These are phyloP conservation scores for Scleromitrula shiraiana DNA, from an alignment of 2,329 filamentous ascomycete genomes.

Conservation along the genomic window DNA sequence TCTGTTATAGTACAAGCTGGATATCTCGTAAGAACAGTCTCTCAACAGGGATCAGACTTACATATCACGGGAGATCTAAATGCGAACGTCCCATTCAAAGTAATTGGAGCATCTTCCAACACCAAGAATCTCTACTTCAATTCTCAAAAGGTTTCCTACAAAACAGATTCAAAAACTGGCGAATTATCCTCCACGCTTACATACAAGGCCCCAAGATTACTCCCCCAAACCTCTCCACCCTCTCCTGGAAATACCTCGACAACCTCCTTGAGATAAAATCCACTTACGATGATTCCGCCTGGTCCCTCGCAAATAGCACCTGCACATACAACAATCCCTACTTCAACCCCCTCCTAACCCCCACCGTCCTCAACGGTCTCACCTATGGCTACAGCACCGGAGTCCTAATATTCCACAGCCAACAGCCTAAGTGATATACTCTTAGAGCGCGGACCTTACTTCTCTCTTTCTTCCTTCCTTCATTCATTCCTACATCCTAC, in stretches of 20 bases:
- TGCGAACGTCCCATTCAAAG: conserved; percentile 55
- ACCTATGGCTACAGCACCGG: conserved; percentile 72
- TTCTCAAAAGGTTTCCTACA: conserved; percentile 35
- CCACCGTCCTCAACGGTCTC: conserved; percentile 56
- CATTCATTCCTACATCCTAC: too few species aligned
- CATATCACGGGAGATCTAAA: conserved; percentile 66
- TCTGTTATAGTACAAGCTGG: conserved; percentile 54
- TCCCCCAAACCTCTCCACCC: conserved; percentile 48
- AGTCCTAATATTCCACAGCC: conserved; percentile 58
- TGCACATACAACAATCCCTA: conserved; percentile 49
- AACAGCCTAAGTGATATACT: too few species aligned
- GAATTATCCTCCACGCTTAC: conserved; percentile 43
- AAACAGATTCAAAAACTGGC: conserved; percentile 36
- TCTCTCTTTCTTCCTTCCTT: too few species aligned
- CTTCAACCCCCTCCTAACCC: conserved; percentile 43
- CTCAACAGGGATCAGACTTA: conserved; percentile 46
- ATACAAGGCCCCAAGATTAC: conserved; percentile 42
- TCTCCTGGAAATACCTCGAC: conserved; percentile 64
- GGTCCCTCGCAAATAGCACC: conserved; percentile 51
- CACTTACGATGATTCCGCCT: conserved; percentile 60
- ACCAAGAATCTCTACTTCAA: conserved; percentile 56
- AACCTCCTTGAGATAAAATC: conserved; percentile 60
- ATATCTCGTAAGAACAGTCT: conserved; percentile 56
- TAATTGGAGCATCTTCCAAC: conserved; percentile 52
- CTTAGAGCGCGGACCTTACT: too few species aligned